These are phyloP conservation scores for Pythium apleroticum DNA, from an alignment of 352 stramenopile species.

Conservation along the genomic window DNA sequence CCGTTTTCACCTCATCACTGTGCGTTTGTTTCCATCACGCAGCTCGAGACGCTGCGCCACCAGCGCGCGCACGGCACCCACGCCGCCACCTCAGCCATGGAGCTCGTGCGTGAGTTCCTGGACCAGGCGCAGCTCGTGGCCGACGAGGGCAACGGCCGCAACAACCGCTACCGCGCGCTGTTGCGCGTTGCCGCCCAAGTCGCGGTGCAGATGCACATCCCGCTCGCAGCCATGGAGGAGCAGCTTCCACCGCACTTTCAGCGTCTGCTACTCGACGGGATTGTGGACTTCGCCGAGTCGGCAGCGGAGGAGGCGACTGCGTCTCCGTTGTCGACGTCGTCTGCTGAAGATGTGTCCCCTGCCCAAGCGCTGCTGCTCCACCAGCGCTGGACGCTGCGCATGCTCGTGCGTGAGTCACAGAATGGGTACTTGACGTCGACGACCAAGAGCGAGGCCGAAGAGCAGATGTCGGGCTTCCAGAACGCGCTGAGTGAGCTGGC, in stretches of 20 bases:
- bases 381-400: conserved; percentile 76
- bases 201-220: conserved; percentile 69
- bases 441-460: conserved; percentile 63
- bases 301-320: conserved; percentile 20
- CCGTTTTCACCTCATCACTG: not conserved
- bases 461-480: conserved; percentile 62
- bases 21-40: not conserved
- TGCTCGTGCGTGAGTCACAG: conserved; percentile 66
- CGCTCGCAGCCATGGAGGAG: conserved; percentile 54
- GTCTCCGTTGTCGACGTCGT: not conserved
- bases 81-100: conserved; percentile 67
- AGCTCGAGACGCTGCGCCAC: conserved; percentile 52
- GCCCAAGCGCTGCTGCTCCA: conserved; percentile 63
- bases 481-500: conserved; percentile 67
- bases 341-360: conserved; percentile 22
- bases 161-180: conserved; percentile 72
- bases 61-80: conserved; percentile 47
- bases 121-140: conserved; percentile 82
- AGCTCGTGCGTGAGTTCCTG: conserved; percentile 81
- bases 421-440: conserved; percentile 71
- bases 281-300: conserved; percentile 66
- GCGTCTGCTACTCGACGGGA: conserved; percentile 76
- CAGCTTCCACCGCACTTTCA: conserved; percentile 76
- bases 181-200: conserved; percentile 75
- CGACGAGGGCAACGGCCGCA: conserved; percentile 69